These are phyloP conservation scores for Pythium angustatum DNA, from an alignment of 352 stramenopile genomes.

Conservation along the genomic window DNA sequence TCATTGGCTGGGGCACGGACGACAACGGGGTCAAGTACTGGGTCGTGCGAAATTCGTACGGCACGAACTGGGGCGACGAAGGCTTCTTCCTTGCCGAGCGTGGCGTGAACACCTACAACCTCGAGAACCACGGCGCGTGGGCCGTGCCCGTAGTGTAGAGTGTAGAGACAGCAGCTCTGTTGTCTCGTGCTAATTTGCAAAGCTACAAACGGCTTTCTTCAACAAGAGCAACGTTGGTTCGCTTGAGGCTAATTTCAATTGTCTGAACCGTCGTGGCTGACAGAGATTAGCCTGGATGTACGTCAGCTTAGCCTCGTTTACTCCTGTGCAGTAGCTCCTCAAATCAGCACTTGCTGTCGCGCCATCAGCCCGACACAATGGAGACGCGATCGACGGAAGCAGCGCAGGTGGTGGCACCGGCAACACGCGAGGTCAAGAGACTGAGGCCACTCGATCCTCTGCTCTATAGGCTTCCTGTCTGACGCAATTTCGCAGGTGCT, in stretches of 20 bases:
- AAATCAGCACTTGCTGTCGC: too few relatives aligned
- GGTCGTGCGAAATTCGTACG: slow-evolving; percentile 94
- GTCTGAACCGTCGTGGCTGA: too few relatives aligned
- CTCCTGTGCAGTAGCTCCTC: too few relatives aligned
- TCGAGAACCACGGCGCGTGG: slow-evolving; percentile 73
- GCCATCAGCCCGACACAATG: too few relatives aligned
- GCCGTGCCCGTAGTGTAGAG: slow-evolving; percentile 62
- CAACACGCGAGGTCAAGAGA: slow-evolving; percentile 1
- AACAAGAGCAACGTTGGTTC: too few relatives aligned
- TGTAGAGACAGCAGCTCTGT: too few relatives aligned
- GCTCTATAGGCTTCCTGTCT: too few relatives aligned
- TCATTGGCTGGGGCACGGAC: slow-evolving; percentile 94
- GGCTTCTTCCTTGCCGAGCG: slow-evolving; percentile 76
- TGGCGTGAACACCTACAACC: slow-evolving; percentile 77
- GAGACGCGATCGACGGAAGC: not conserved
- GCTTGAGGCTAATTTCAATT: too few relatives aligned
- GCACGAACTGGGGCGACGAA: slow-evolving; percentile 72
- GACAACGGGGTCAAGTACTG: slow-evolving; percentile 92
- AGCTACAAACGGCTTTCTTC: too few relatives aligned
- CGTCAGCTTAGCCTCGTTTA: too few relatives aligned
- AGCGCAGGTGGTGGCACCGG: not conserved
- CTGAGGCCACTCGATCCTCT: not conserved
- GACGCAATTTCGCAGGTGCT: slow-evolving; percentile 14
- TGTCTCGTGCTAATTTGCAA: too few relatives aligned
- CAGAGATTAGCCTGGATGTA: too few relatives aligned